Base-by-base conservation (phyloP, 371 early-diverging fungal genomes). In the Syncephalis plumigaleata region DNA sequence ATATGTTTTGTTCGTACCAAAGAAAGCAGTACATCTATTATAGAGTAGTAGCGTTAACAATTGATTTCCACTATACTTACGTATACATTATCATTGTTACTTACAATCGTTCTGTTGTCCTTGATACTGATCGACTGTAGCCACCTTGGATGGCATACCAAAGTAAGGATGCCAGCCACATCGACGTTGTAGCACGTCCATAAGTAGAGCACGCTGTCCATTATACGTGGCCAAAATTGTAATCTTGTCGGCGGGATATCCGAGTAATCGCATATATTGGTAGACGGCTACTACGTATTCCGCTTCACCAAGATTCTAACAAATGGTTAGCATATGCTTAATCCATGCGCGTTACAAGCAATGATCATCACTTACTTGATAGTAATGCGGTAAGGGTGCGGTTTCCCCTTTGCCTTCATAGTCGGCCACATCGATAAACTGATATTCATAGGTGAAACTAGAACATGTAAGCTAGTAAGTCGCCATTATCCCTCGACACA, bases 261-360 rank as follows among this genome's bases (percentile, higher is more conserved):
- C 97, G 27, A 85, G 45, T 38, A 92, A 61, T 18, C 91, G 76
- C 97, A 96, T 91, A 66, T 93, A 96, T 65, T 88, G 89, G 68
- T 74, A 96, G 9, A 79, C 65, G 4, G 93, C 91, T 5, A 96
- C 96, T 3, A 84, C 68, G 54, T 84, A 94, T 64, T 96, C 97
- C 20, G 97, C 97, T 55, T 96, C 97, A n/a, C 85, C 92, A 46
- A 95, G 59, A 56, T 96, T 96, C 63, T 96, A n/a, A n/a, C n/a
- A n/a, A n/a, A n/a, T 89, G n/a, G 53, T 37, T 20, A 2, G 22
- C 31, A n/a, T 54, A 46, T 39, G 68, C 64, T 1, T 16, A 20
- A 9, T 22, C 27, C 3, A 22, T 44, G 36, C 1, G 39, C 9
- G n/a, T 16, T 16, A 36, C 36, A 36, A n/a, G 16, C 15, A 36